Evolutionary conservation across 2,329 filamentous ascomycete species (phyloP).

Genomic region (Dothidotthia symphoricarpi): DNA sequence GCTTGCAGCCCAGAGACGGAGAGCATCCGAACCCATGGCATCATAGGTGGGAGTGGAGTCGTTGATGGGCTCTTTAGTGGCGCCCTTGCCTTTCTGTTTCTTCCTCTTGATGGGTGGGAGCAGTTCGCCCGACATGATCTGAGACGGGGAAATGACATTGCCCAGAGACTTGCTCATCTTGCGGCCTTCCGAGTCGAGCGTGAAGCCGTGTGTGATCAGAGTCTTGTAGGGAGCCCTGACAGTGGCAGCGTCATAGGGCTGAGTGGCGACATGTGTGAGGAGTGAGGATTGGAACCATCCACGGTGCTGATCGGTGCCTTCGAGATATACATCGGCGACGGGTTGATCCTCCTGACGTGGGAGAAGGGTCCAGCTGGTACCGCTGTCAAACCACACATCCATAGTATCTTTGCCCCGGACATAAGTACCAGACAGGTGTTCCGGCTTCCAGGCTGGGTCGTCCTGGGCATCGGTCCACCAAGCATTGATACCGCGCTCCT

Average conservation of each 20-base stretch:
- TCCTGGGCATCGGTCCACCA: conserved; percentile 87
- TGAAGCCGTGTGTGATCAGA: conserved; percentile 94
- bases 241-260: conserved; percentile 30
- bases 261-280: conserved; percentile 74
- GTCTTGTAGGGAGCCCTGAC: conserved; percentile 73
- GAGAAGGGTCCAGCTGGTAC: conserved; percentile 76
- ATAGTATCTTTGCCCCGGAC: conserved; percentile 87
- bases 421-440: conserved; percentile 61
- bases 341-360: conserved; percentile 39
- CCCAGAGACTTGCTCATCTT: conserved; percentile 99
- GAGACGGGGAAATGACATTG: conserved; percentile 75
- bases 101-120: conserved; percentile 67
- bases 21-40: conserved; percentile 77
- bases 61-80: conserved; percentile 19
- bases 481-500: conserved; percentile 76
- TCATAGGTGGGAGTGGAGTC: conserved; percentile 55
- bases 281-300: conserved; percentile 99
- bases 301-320: conserved; percentile 93
- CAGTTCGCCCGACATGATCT: conserved; percentile 83
- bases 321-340: conserved; percentile 81
- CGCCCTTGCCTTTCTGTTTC: conserved; percentile 52
- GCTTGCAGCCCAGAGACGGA: conserved; percentile 87
- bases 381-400: conserved; percentile 99
- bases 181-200: conserved; percentile 81
- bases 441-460: conserved; percentile 74